phyloP scores from a whole-genome alignment of 169 alveolate species.

The Eimeria falciformis region DNA sequence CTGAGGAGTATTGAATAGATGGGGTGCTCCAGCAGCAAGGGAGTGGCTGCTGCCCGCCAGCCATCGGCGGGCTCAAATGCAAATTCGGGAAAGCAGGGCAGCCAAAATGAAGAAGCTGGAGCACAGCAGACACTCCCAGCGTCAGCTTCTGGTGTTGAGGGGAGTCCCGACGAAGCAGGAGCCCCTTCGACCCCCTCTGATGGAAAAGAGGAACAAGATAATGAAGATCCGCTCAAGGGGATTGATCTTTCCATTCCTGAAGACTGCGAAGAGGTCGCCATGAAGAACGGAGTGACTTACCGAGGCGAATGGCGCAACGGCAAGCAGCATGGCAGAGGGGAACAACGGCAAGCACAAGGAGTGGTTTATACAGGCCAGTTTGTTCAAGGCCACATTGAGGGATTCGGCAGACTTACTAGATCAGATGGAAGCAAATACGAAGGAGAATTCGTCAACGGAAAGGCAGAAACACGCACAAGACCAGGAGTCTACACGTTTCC shows the following conservation, averaged over 20 bases:
- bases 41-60: slow-evolving; percentile 57
- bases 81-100: slow-evolving; percentile 8
- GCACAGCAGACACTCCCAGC: slow-evolving; percentile 21
- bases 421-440: slow-evolving; percentile 90
- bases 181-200: neutral
- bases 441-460: slow-evolving; percentile 84
- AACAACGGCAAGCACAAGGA: slow-evolving; percentile 86
- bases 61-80: slow-evolving; percentile 15
- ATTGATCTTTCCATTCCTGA: slow-evolving; percentile 72
- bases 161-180: neutral
- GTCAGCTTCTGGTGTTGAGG: slow-evolving; percentile 10
- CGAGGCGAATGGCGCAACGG: slow-evolving; percentile 89
- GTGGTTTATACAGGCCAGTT: slow-evolving; percentile 90
- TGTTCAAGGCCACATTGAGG: slow-evolving; percentile 87
- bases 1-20: neutral
- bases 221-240: slow-evolving; percentile 74
- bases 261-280: slow-evolving; percentile 86
- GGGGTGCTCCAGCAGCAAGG: slow-evolving; percentile 73
- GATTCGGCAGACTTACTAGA: slow-evolving; percentile 86
- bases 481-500: slow-evolving; percentile 77
- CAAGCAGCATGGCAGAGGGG: slow-evolving; percentile 87
- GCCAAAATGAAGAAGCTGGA: slow-evolving; percentile 2
- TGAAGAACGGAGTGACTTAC: slow-evolving; percentile 88
- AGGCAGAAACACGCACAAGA: slow-evolving; percentile 75
- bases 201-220: neutral